Evolutionary conservation across 768 basidiomycete genomes (phyloP).

Genomic region (Russula abietina): DNA sequence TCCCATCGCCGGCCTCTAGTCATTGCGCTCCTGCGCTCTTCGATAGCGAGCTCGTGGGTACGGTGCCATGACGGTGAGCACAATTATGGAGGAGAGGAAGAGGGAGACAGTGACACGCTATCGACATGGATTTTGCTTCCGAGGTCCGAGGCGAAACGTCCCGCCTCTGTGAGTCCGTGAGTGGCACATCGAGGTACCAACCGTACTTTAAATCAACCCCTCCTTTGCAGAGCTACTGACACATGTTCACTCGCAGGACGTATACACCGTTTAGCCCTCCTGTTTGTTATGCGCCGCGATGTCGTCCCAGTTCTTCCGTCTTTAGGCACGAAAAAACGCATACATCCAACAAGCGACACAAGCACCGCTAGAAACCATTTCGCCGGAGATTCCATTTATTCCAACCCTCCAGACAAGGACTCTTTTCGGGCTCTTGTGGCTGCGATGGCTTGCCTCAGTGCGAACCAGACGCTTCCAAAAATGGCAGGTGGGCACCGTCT

Average conservation of each 20-base stretch:
- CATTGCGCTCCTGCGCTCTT: background rate
- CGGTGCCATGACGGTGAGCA: background rate
- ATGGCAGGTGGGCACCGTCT: background rate
- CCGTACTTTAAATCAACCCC: background rate
- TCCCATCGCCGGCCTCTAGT: background rate
- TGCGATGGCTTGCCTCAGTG: background rate
- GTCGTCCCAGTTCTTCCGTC: background rate
- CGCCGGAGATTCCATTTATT: background rate
- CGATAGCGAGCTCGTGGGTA: no score
- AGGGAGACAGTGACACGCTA: no score
- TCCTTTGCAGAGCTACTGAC: background rate
- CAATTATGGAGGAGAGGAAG: background rate
- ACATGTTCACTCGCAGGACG: background rate
- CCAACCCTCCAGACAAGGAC: background rate
- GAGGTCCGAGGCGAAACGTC: conserved; percentile 1
- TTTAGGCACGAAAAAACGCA: background rate
- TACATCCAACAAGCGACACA: background rate
- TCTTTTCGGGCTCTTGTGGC: background rate
- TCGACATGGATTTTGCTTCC: conserved; percentile 9
- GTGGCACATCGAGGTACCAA: background rate
- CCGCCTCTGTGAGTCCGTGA: no score
- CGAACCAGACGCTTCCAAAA: background rate
- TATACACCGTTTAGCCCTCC: background rate
- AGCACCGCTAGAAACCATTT: background rate
- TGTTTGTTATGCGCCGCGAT: background rate